phyloP scores from a whole-genome alignment of 1,139 yeast genomes.

The Pichia sp. region DNA sequence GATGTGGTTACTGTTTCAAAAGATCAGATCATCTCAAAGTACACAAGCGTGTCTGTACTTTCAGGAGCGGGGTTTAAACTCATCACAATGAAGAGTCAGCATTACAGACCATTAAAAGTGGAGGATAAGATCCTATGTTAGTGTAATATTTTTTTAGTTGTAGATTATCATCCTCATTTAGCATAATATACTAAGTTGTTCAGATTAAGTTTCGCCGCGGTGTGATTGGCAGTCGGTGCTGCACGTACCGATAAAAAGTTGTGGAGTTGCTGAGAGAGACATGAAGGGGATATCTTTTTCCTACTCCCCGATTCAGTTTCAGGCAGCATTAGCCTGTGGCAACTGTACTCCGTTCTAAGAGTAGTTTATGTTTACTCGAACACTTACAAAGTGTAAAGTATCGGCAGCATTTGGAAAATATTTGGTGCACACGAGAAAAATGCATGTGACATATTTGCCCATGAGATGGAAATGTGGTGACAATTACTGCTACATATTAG shows the following conservation, averaged over 20 bases:
- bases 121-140: not conserved
- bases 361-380: not conserved
- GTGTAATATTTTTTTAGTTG: not conserved
- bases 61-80: not conserved
- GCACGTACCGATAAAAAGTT: not conserved
- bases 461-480: slow-evolving; percentile 97
- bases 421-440: slow-evolving; percentile 27
- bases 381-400: not conserved
- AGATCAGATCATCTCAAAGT: slow-evolving; percentile 28
- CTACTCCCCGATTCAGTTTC: no score
- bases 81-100: not conserved
- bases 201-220: slow-evolving; percentile 6
- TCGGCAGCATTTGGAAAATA: not conserved
- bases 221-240: slow-evolving; percentile 2
- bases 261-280: not conserved
- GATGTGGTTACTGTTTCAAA: slow-evolving; percentile 27
- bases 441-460: slow-evolving; percentile 79
- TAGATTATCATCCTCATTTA: not conserved
- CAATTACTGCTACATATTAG: slow-evolving; percentile 77
- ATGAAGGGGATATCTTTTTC: not conserved
- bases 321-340: not conserved
- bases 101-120: not conserved
- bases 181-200: not conserved
- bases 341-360: not conserved
- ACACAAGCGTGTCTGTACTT: slow-evolving; percentile 21